Conservation (phyloP, 176 grass and related monocot species). For the Aegilops bicornis region DNA sequence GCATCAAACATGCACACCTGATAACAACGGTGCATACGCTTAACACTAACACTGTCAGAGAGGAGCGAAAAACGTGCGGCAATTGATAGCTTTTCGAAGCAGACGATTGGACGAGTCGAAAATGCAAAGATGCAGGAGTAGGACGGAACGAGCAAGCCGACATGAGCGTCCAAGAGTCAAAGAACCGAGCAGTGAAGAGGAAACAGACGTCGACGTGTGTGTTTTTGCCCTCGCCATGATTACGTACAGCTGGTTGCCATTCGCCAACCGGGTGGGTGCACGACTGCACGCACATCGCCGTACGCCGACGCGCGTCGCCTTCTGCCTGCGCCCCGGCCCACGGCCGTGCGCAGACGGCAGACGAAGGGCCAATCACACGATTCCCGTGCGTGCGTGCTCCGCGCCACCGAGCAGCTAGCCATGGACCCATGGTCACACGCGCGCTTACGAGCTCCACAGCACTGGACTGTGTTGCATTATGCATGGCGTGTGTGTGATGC, state of each 20-base stretch:
- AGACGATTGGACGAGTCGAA: too few species aligned
- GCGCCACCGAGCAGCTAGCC: too few species aligned
- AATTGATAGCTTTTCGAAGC: too few species aligned
- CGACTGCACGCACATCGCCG: background rate
- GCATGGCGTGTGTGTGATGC: too few species aligned
- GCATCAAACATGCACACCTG: too few species aligned
- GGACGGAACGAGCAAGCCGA: background rate
- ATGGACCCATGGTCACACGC: too few species aligned
- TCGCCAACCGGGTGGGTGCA: background rate
- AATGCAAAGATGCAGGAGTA: too few species aligned
- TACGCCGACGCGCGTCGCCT: background rate
- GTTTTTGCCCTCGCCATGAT: background rate
- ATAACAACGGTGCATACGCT: too few species aligned
- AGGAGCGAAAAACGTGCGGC: too few species aligned
- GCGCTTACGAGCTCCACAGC: background rate
- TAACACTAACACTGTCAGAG: too few species aligned
- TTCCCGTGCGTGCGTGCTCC: background rate
- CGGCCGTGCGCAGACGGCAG: background rate
- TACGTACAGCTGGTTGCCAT: conserved; percentile 21
- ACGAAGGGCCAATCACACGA: background rate
- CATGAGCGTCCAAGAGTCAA: background rate
- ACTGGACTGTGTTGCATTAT: background rate
- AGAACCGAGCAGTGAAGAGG: background rate
- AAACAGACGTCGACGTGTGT: background rate
- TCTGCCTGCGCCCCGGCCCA: background rate